Evolutionary conservation across 495 filamentous ascomycete species (phyloP).

Genomic region (Neurospora africana): DNA sequence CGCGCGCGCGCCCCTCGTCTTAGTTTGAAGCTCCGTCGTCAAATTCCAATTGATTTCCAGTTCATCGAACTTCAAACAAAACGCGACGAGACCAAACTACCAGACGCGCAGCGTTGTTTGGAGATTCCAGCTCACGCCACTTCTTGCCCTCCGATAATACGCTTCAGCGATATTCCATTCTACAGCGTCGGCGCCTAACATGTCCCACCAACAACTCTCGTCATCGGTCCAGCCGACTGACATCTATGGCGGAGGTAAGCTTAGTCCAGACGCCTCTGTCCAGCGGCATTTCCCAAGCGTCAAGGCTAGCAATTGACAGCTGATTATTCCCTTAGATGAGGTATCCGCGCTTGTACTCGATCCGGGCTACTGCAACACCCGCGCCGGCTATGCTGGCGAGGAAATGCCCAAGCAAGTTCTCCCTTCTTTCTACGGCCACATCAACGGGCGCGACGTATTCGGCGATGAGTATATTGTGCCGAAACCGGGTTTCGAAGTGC

Average conservation of each 20-base stretch:
- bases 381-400: conserved; percentile 95
- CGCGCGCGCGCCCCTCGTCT: not conserved
- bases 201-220: conserved; percentile 25
- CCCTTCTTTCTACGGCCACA: conserved; percentile 66
- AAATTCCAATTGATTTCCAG: not conserved
- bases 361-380: conserved; percentile 78
- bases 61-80: not conserved
- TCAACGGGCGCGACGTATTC: conserved; percentile 53
- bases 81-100: not conserved
- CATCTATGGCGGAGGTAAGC: conserved; percentile 72
- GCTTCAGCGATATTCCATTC: not conserved
- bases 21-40: not conserved
- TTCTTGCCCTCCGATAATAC: not conserved
- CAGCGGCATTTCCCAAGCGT: not conserved
- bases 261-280: conserved; percentile 11
- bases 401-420: conserved; percentile 90
- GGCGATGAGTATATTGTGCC: conserved; percentile 81
- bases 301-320: conserved; percentile 5
- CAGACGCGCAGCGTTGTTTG: not conserved
- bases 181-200: not conserved
- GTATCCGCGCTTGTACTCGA: conserved; percentile 95
- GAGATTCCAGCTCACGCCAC: not conserved
- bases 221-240: conserved; percentile 46
- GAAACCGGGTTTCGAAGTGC: conserved; percentile 62
- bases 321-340: conserved; percentile 53